Evolutionary conservation across 2,329 filamentous ascomycete genomes (phyloP).

Genomic region (Aurifilum marmelostoma): DNA sequence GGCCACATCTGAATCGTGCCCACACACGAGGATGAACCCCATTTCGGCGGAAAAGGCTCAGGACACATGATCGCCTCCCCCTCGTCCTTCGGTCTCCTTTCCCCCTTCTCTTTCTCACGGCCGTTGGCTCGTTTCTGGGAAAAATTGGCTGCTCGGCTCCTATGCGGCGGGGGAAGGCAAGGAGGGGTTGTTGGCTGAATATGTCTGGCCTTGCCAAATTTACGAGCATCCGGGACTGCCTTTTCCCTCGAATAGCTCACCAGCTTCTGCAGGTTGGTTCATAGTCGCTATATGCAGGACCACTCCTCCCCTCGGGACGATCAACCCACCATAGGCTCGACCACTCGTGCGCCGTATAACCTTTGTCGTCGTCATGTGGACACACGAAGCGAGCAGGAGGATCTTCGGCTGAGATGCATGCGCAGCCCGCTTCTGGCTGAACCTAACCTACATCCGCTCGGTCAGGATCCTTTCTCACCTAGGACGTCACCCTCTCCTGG

Average conservation of each 20-base stretch:
- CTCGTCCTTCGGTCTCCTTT: too few species aligned
- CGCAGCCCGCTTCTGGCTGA: neutral
- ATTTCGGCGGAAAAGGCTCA: neutral
- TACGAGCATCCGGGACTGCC: neutral
- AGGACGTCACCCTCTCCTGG: neutral
- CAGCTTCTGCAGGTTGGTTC: conserved; percentile 1
- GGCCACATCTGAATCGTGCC: neutral
- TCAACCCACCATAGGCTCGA: neutral
- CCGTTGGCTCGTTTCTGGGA: neutral
- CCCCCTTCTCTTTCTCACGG: neutral
- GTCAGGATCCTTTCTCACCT: conserved; percentile 1
- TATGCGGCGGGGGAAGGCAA: conserved; percentile 1
- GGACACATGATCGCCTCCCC: neutral
- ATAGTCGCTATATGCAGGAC: neutral
- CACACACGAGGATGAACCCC: neutral
- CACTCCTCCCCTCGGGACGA: neutral
- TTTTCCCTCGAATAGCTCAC: neutral
- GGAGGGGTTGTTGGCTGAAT: neutral
- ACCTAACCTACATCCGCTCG: conserved; percentile 1
- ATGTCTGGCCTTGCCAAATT: neutral
- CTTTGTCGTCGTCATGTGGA: neutral
- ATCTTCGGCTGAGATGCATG: neutral
- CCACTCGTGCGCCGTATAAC: neutral
- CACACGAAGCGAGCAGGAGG: neutral
- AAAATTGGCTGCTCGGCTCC: conserved; percentile 9